Conservation (phyloP, 805 yeast species). For the Babjeviella inositovora region DNA sequence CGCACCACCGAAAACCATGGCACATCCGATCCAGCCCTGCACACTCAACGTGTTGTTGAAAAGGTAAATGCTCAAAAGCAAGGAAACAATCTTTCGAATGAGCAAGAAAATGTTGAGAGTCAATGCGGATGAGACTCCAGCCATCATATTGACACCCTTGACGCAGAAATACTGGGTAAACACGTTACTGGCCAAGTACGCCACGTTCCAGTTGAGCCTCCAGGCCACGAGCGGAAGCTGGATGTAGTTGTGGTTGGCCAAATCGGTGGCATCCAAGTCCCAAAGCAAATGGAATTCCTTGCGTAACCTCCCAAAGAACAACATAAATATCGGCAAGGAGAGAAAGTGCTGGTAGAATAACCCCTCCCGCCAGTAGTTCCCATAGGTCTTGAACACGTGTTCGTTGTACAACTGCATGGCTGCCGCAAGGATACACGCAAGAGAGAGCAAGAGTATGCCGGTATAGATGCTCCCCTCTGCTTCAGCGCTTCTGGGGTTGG, state of each 20-base stretch:
- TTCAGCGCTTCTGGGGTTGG: too few species aligned
- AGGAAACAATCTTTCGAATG: constrained; percentile 43
- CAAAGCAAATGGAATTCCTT: too few species aligned
- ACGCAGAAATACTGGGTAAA: constrained; percentile 29
- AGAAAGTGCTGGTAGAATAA: constrained; percentile 11
- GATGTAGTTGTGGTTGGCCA: background rate
- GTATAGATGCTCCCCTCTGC: too few species aligned
- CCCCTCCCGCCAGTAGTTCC: constrained; percentile 12
- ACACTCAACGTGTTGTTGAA: constrained; percentile 27
- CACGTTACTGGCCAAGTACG: constrained; percentile 6
- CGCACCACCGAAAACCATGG: constrained; percentile 39
- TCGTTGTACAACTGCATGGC: constrained; percentile 13
- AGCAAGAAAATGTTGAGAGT: constrained; percentile 46
- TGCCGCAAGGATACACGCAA: constrained; percentile 8
- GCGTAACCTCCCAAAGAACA: too few species aligned
- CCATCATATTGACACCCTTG: constrained; percentile 48
- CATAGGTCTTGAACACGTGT: constrained; percentile 6
- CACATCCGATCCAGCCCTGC: constrained; percentile 27
- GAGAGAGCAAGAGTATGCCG: constrained; percentile 6
- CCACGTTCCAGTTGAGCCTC: constrained; percentile 5
- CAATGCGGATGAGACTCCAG: constrained; percentile 40
- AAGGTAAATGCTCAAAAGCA: constrained; percentile 34
- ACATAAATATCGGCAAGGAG: constrained; percentile 8
- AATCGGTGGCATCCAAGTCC: too few species aligned
- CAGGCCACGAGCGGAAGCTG: too few species aligned